Percentiles rank a stretch among this genome's conserved stretches.
Evolutionary conservation across 176 grass and related monocot species (phyloP).

Genomic region (Musa itinerans): DNA sequence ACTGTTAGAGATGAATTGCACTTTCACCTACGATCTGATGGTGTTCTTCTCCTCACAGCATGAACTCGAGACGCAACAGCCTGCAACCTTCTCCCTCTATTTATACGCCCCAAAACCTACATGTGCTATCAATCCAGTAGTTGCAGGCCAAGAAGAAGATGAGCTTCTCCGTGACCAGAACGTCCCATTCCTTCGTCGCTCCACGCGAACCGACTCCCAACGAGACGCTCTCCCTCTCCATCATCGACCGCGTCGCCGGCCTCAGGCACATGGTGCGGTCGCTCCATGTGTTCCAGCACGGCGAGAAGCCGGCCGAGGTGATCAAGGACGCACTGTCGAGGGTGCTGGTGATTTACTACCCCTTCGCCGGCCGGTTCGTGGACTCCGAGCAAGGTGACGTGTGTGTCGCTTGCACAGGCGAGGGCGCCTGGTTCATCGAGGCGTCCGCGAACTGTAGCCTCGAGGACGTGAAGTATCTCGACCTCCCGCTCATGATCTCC

Average conservation of each 20-base stretch:
- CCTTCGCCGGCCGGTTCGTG: constrained; percentile 26
- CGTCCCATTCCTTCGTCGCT: neutral
- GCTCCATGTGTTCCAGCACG: constrained; percentile 19
- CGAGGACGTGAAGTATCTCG: constrained; percentile 22
- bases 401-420: constrained; percentile 20
- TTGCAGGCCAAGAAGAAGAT: neutral
- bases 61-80: too few species aligned
- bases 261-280: constrained; percentile 31
- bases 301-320: neutral
- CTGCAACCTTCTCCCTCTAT: too few species aligned
- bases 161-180: constrained; percentile 19
- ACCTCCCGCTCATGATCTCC: constrained; percentile 19
- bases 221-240: constrained; percentile 20
- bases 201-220: constrained; percentile 8
- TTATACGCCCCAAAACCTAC: too few species aligned
- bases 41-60: too few species aligned
- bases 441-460: constrained; percentile 18
- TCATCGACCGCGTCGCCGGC: constrained; percentile 30
- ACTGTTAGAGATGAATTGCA: too few species aligned
- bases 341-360: constrained; percentile 27
- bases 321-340: constrained; percentile 16
- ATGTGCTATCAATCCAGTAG: too few species aligned
- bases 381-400: constrained; percentile 1
- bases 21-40: too few species aligned
- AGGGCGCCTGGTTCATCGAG: constrained; percentile 23